Evolutionary conservation across 78 protist genomes (phyloP), one percentile per base, ranked within the genome.

Genomic region (Protostelium mycophagum): DNA sequence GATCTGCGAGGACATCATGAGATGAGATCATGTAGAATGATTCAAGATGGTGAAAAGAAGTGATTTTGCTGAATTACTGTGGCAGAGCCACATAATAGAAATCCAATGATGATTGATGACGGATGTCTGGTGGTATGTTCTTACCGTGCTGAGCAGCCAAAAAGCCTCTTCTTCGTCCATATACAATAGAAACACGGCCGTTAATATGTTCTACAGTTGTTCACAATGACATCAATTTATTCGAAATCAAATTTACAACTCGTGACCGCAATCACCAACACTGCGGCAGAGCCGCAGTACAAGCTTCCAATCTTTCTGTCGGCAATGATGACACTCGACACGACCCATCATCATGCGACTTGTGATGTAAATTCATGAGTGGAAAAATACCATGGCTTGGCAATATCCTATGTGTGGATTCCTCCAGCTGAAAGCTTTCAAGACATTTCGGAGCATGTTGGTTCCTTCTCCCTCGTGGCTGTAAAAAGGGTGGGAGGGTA

Each of bases 401-500:
- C 94, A 90, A 35, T 94, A 94, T 0, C 96, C 96, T 35, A 94
- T 84, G 0, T 90, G 51, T 1, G 95, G 96, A 34, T 90, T 90
- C 51, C 91, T 51, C 93, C 93, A 90, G 28, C 91, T 86, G 39
- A 87, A 93, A 0, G 95, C 96, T 10, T 25, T 35, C 1, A 96
- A 88, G 28, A 96, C 84, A 35, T 93, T 89, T 25, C 95, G 85
- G 10, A 96, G 91, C 23, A 94, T 85, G 1, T 38, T 83, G n/a
- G 90, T 91, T 83, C 97, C 97, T 9, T 51, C 85, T 36, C 39
- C 88, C 0, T 51, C 85, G 35, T 90, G 94, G 35, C 86, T 90
- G 88, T 87, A 96, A 36, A 89, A 93, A 5, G 97, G 95, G 88
- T 96, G 97, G 28, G 92, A 87, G 5, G 97, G 97, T 1, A 93